Evolutionary conservation across 2,329 filamentous ascomycete species (phyloP), one percentile per base, ranked within the genome.

Genomic region (Exophiala spinifera): DNA sequence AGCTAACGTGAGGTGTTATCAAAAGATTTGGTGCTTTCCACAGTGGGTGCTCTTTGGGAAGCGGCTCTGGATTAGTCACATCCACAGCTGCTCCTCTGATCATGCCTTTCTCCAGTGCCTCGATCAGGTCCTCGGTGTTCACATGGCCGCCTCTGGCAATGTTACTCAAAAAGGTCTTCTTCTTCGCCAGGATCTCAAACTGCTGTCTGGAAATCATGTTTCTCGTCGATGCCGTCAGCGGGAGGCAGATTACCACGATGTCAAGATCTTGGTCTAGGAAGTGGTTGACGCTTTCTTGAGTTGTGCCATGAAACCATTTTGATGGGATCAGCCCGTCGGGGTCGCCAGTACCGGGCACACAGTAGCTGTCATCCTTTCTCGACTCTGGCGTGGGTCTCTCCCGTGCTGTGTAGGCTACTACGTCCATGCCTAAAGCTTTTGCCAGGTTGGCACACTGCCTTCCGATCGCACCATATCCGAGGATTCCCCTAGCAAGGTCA

Each of bases 321-420:
- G 70, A 63, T 0, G 80, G 80, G n/a, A 79, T 69, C 6, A 64
- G 13, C 46, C 75, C 76, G 1, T 63, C 67, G 20, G 82, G 82
- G 25, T 84, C 78, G 6, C 82, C 82, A 0, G 87, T 87, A 0
- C 84, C 83, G 0, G 84, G 81, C 0, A 89, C 82, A 31, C 85
- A 80, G 70, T 85, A 91, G 4, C 82, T 80, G 14, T 72, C 66
- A 67, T 91, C 87, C 25, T 71, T 74, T 37, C 79, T 80, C 1
- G 83, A 86, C 53, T 85, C 84, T 0, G 83, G 79, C 0, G 87
- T 89, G 8, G 74, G 69, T 17, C 85, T 83, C 1, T 85, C 80
- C 23, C 81, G 82, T 0, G 87, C 83, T 0, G 88, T 91, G 72
- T 87, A 90, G 1, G 87, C 88, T 64, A 89, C 76, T 0, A 92